phyloP scores from a whole-genome alignment of 768 basidiomycete genomes.

The Termitomyces sp. region DNA sequence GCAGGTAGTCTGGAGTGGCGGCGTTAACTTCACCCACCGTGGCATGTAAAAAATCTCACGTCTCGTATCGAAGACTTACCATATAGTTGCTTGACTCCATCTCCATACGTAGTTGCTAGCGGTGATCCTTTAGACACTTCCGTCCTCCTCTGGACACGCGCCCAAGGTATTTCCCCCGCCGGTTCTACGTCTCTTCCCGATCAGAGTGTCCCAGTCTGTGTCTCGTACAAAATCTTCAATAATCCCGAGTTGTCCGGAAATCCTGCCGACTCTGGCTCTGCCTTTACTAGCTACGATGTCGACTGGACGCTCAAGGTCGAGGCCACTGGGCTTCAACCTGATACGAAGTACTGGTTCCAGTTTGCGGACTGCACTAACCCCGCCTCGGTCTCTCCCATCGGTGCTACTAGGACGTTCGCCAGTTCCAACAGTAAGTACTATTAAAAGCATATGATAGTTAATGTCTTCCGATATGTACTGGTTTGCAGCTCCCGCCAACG shows the following conservation, averaged over 20 bases:
- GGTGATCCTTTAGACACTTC: neutral
- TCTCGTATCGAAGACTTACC: neutral
- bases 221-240: constrained; percentile 38
- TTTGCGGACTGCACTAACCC: constrained; percentile 44
- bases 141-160: constrained; percentile 41
- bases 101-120: neutral
- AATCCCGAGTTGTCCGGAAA: constrained; percentile 27
- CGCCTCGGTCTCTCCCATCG: constrained; percentile 36
- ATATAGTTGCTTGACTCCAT: neutral
- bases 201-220: constrained; percentile 34
- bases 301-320: constrained; percentile 62
- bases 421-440: neutral
- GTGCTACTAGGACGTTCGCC: constrained; percentile 38
- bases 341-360: constrained; percentile 44
- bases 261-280: constrained; percentile 35
- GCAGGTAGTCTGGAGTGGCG: neutral
- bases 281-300: constrained; percentile 52
- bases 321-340: constrained; percentile 40
- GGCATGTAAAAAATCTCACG: neutral
- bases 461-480: neutral
- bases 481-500: constrained; percentile 26
- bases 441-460: neutral
- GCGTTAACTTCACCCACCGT: neutral
- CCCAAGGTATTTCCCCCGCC: constrained; percentile 28
- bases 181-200: constrained; percentile 2